Evolutionary conservation across 2,329 filamentous ascomycete species (phyloP).

Genomic region (Xylaria polymorpha): DNA sequence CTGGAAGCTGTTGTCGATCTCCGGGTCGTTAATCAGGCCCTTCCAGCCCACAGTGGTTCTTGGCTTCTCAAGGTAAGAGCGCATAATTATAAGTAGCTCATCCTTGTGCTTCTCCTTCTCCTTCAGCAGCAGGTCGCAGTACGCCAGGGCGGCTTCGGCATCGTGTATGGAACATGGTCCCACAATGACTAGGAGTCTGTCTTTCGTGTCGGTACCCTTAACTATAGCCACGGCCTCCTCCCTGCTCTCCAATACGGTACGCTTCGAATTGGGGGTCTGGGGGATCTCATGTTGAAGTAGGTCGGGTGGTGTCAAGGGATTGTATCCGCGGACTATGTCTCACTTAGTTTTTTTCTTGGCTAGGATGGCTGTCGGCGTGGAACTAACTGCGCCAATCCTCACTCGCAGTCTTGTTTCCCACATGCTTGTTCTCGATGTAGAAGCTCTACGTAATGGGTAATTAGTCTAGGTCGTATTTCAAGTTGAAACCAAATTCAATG

Average conservation of each 20-base stretch:
- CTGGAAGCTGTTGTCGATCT: constrained; percentile 98
- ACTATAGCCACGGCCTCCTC: constrained; percentile 76
- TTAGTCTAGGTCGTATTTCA: constrained; percentile 33
- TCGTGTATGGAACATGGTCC: constrained; percentile 99
- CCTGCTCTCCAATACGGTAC: constrained; percentile 70
- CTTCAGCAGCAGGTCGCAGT: constrained; percentile 84
- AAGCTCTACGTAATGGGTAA: constrained; percentile 63
- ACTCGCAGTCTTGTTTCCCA: constrained; percentile 77
- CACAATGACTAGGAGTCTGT: constrained; percentile 77
- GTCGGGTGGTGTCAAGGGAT: constrained; percentile 90
- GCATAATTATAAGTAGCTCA: constrained; percentile 95
- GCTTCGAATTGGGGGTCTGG: constrained; percentile 66
- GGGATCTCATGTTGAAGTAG: constrained; percentile 94
- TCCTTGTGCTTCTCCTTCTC: constrained; percentile 89
- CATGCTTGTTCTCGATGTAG: constrained; percentile 81
- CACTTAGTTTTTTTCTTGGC: constrained; percentile 26
- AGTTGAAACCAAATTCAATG: background rate
- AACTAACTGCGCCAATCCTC: constrained; percentile 85
- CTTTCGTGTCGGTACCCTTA: constrained; percentile 71
- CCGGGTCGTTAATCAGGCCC: constrained; percentile 97
- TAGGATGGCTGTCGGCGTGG: background rate
- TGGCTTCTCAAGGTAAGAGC: constrained; percentile 98
- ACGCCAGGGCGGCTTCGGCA: constrained; percentile 87
- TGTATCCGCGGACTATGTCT: constrained; percentile 81
- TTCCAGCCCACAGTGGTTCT: constrained; percentile 99